Conservation (phyloP, 371 early-diverging fungal species). For the Mucor indicus region DNA sequence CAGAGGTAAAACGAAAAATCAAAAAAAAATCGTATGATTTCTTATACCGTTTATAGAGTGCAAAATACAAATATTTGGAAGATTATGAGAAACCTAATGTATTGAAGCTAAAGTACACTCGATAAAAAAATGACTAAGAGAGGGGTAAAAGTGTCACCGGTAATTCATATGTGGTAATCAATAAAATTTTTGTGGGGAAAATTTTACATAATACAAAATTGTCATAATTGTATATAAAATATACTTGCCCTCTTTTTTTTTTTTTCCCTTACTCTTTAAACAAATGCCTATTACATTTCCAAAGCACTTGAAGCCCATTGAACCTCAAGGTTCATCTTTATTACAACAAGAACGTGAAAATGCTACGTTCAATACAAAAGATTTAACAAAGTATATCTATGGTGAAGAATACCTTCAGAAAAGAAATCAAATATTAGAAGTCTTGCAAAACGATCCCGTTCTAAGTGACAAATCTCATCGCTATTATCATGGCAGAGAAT, state of each 20-base stretch:
- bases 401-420: constrained; percentile 40
- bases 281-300: constrained; percentile 39
- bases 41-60: constrained; percentile 14
- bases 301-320: constrained; percentile 46
- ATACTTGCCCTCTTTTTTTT: neutral
- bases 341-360: constrained; percentile 38
- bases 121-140: neutral
- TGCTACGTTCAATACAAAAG: constrained; percentile 37
- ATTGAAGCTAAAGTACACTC: constrained; percentile 26
- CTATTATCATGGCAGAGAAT: constrained; percentile 50
- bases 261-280: constrained; percentile 8
- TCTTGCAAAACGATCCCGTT: constrained; percentile 53
- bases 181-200: constrained; percentile 16
- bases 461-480: constrained; percentile 56
- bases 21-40: neutral
- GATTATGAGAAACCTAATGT: constrained; percentile 42
- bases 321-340: constrained; percentile 48
- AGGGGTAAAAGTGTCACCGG: constrained; percentile 25
- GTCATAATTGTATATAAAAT: neutral
- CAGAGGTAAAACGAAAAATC: constrained; percentile 24
- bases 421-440: constrained; percentile 37
- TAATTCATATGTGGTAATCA: constrained; percentile 7
- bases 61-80: constrained; percentile 21
- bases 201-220: neutral
- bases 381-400: constrained; percentile 39